A percentile compares a stretch with the other conserved stretches of the same genome.
phyloP scores from a whole-genome alignment of 140 eudicot genomes.

The Flaveria floridana region DNA sequence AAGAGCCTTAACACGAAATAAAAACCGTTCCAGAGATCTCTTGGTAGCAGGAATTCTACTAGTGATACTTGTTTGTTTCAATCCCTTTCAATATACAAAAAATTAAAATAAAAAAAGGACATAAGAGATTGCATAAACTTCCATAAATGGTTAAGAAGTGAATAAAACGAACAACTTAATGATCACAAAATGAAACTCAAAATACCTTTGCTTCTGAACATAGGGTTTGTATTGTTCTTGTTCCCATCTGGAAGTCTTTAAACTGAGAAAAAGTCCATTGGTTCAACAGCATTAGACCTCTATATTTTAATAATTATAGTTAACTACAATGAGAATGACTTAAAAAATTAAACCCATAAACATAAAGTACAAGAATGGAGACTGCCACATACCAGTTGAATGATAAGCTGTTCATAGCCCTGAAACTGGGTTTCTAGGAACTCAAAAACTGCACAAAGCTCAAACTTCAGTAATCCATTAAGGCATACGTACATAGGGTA shows the following conservation, averaged over 20 bases:
- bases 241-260: conserved; percentile 73
- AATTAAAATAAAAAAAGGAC: background rate
- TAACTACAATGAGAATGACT: conserved; percentile 17
- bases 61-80: conserved; percentile 70
- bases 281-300: background rate
- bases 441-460: conserved; percentile 60
- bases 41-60: conserved; percentile 78
- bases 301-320: conserved; percentile 10
- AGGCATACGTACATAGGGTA: background rate
- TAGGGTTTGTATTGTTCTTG: conserved; percentile 72
- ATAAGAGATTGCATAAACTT: background rate
- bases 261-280: conserved; percentile 38
- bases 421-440: conserved; percentile 62
- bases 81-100: conserved; percentile 44
- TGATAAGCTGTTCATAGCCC: conserved; percentile 47
- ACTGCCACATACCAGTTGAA: conserved; percentile 56
- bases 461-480: conserved; percentile 29
- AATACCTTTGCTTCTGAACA: conserved; percentile 89
- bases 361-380: conserved; percentile 9
- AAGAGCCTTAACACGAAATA: conserved; percentile 77
- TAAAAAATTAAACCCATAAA: conserved; percentile 3
- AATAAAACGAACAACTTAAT: background rate
- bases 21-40: conserved; percentile 81
- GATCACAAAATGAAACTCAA: conserved; percentile 16
- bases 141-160: conserved; percentile 17